Conservation (phyloP, 768 basidiomycete genomes). For the Amanita exitialis region DNA sequence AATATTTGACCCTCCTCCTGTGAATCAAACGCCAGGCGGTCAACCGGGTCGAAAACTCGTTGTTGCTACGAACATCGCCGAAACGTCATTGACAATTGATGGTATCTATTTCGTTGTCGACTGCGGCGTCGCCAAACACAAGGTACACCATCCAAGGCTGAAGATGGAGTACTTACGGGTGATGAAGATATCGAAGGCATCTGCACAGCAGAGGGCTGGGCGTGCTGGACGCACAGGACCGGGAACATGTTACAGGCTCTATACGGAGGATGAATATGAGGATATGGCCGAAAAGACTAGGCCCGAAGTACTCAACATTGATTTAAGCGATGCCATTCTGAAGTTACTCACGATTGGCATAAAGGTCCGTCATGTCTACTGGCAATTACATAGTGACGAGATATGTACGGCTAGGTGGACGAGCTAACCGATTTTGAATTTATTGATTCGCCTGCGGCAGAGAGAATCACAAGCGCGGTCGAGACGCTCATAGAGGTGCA, state of each 20-base stretch:
- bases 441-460: conserved; percentile 79
- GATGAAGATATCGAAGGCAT: conserved; percentile 82
- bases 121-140: conserved; percentile 86
- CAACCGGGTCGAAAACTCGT: conserved; percentile 81
- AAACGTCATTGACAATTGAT: conserved; percentile 87
- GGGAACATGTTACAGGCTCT: conserved; percentile 85
- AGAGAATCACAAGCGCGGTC: conserved; percentile 84
- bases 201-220: conserved; percentile 82
- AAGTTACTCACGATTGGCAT: conserved; percentile 83
- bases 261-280: conserved; percentile 84
- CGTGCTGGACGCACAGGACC: conserved; percentile 85
- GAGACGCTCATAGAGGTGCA: conserved; percentile 77
- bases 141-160: conserved; percentile 86
- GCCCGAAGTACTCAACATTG: conserved; percentile 80
- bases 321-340: conserved; percentile 79
- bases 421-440: conserved; percentile 74
- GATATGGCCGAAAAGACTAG: conserved; percentile 88
- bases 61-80: conserved; percentile 84
- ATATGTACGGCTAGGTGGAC: conserved; percentile 13
- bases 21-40: conserved; percentile 41
- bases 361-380: conserved; percentile 31
- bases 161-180: conserved; percentile 81
- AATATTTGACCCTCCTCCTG: conserved; percentile 78
- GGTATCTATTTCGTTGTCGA: conserved; percentile 92
- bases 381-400: background rate